Base-by-base conservation (phyloP, 2,329 filamentous ascomycete species). In the Mycosphaerella arachidis region DNA sequence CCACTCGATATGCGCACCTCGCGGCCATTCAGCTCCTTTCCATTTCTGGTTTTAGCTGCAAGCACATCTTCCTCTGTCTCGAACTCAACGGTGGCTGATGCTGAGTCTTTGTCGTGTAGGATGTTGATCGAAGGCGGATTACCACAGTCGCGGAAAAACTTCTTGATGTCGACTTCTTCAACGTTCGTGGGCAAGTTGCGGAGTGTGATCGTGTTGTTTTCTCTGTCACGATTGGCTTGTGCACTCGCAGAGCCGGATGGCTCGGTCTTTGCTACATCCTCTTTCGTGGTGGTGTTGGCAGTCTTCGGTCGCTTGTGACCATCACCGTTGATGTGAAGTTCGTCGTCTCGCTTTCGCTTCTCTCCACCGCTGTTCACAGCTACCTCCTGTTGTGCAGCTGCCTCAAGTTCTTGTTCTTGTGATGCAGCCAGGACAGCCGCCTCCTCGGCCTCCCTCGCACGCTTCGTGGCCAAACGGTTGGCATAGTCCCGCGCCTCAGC, bases 141-240 rank as follows among this genome's bases (percentile, higher is more conserved):
- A 12, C 94, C 94, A 68, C 92, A 95, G 63, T 92, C 91, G 70
- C 88, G 88, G 77, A 99, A 97, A 73, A 96, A 97, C 72, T 96
- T 90, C 58, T 89, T 86, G 13, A 97, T 77, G 67, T 88, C 88
- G 12, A 84, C 87, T 69, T 91, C 86, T 0, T 86, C 86, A 0
- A 86, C 84, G 56, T 88, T 84, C 3, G 73, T 68, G 1, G 94
- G 92, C 27, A 99, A 76, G 66, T 92, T 89, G 54, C 84, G 86
- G 4, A 96, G 87, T 56, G 95, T 84, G 52, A 97, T 82, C 0
- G 90, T 92, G 0, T 91, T 88, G 73, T 97, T 89, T 72, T 99
- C 94, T 46, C 94, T 87, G 74, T 99, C 92, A 57, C 94, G 87
- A 73, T 91, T 93, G 31, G 81, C 74, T 31, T 77, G 72, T 59